Evolutionary conservation across 2,329 filamentous ascomycete species (phyloP), one percentile per base, ranked within the genome.

Genomic region (Xylaria sp.): DNA sequence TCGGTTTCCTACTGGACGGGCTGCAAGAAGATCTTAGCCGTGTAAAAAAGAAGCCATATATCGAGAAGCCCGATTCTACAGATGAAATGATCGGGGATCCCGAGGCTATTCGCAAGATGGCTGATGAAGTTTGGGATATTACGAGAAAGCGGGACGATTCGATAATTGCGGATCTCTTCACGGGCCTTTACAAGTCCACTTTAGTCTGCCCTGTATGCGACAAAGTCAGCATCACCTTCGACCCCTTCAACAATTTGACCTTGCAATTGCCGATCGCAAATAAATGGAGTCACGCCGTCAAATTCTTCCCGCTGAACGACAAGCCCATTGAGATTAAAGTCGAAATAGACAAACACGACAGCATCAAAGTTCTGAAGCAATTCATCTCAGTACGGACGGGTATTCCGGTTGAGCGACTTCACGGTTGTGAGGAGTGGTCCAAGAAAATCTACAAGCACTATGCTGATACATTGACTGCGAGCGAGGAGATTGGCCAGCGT

Each of bases 201-300:
- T 85, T 99, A 66, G 90, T 95, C 66, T 99, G 95, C 73, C 95
- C 95, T 0, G 86, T 85, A 7, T 99, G 95, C 76, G 85, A 90
- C 70, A 99, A 98, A 79, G 91, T 98, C 77, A 97, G 94, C 84
- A 97, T 99, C 71, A 98, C 95, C 0, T 99, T 99, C 73, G 95
- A 99, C 75, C 95, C 95, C 0, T 99, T 96, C 82, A 97, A 93
- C 76, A 95, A 96, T 68, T 80, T 99, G 62, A 97, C 95, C 0
- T 81, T 99, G 23, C 95, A 96, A 60, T 81, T 99, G 35, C 95
- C 95, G 0, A 87, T 97, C 57, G 90, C 95, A 75, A 93, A 90
- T 67, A 84, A 92, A 46, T 97, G 92, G 90, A 83, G 82, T 61
- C 89, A 90, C 67, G 83, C 84, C 1, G 81, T 98, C 69, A 89